Conservation (phyloP, 2,329 filamentous ascomycete species). For the Xylaria sp. region DNA sequence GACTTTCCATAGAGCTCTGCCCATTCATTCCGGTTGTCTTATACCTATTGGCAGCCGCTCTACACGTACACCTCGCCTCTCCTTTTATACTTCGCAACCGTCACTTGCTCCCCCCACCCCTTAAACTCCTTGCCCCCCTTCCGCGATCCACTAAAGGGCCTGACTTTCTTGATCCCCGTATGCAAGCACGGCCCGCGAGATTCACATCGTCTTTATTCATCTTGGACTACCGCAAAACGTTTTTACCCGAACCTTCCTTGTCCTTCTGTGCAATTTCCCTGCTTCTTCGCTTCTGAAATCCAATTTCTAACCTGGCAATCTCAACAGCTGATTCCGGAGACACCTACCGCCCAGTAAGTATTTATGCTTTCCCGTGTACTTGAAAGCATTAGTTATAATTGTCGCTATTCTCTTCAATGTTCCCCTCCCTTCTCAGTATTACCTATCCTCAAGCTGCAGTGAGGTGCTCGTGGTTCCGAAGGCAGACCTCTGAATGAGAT, state of each 20-base stretch:
- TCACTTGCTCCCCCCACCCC: constrained; percentile 52
- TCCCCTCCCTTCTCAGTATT: not conserved
- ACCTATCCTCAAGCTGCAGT: constrained; percentile 2
- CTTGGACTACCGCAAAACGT: constrained; percentile 20
- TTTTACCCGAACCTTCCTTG: constrained; percentile 8
- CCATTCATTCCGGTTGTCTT: constrained; percentile 45
- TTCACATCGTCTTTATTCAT: constrained; percentile 40
- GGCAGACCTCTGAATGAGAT: constrained; percentile 17
- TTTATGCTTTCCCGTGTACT: constrained; percentile 18
- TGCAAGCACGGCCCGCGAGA: constrained; percentile 49
- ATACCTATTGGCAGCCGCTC: constrained; percentile 39
- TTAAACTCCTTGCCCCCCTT: constrained; percentile 58
- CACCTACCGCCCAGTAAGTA: constrained; percentile 66
- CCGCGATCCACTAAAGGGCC: constrained; percentile 57
- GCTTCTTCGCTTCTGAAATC: constrained; percentile 42
- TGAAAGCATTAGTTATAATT: not conserved
- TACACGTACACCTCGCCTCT: constrained; percentile 39
- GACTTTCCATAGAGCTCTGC: constrained; percentile 44
- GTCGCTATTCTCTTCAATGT: not conserved
- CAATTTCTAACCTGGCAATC: constrained; percentile 55
- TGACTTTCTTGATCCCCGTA: constrained; percentile 54
- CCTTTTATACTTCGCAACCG: constrained; percentile 48
- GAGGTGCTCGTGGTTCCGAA: constrained; percentile 18
- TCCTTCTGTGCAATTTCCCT: constrained; percentile 39
- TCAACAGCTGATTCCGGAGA: constrained; percentile 68